A percentile compares a stretch with the other conserved stretches of the same genome.
Conservation (phyloP, 768 basidiomycete species). For the Termitomyces heimii region DNA sequence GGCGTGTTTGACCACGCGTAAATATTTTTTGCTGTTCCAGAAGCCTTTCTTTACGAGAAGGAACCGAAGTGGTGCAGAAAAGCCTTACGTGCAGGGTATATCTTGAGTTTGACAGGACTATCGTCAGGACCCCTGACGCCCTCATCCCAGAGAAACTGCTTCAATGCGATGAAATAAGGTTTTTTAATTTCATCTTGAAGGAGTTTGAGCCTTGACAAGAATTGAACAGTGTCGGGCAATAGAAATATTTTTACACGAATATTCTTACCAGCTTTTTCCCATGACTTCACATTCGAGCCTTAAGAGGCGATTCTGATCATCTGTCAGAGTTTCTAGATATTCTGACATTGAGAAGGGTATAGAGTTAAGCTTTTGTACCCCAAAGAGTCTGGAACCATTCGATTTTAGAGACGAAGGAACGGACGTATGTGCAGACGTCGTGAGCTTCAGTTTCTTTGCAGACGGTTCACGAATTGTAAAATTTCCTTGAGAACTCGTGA, state of each 20-base stretch:
- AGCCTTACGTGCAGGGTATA: slow-evolving; percentile 75
- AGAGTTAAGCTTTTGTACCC: slow-evolving; percentile 42
- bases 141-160: slow-evolving; percentile 62
- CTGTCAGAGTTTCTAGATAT: slow-evolving; percentile 47
- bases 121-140: slow-evolving; percentile 52
- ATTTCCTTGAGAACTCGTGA: slow-evolving; percentile 27
- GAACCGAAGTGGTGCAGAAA: not conserved
- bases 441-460: slow-evolving; percentile 44
- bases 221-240: not conserved
- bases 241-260: not conserved
- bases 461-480: slow-evolving; percentile 18
- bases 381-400: slow-evolving; percentile 10
- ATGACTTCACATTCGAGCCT: slow-evolving; percentile 67
- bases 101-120: slow-evolving; percentile 37
- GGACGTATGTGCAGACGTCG: slow-evolving; percentile 17
- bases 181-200: slow-evolving; percentile 71
- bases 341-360: slow-evolving; percentile 62
- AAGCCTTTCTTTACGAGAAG: slow-evolving; percentile 4
- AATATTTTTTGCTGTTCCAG: slow-evolving; percentile 59
- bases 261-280: slow-evolving; percentile 62
- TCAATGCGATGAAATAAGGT: slow-evolving; percentile 70
- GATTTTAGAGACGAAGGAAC: slow-evolving; percentile 13
- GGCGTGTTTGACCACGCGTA: slow-evolving; percentile 92
- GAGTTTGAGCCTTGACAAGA: slow-evolving; percentile 55
- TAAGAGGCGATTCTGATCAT: slow-evolving; percentile 53